Base-by-base conservation (phyloP, 2,329 filamentous ascomycete species). In the Cryphonectria radicalis region DNA sequence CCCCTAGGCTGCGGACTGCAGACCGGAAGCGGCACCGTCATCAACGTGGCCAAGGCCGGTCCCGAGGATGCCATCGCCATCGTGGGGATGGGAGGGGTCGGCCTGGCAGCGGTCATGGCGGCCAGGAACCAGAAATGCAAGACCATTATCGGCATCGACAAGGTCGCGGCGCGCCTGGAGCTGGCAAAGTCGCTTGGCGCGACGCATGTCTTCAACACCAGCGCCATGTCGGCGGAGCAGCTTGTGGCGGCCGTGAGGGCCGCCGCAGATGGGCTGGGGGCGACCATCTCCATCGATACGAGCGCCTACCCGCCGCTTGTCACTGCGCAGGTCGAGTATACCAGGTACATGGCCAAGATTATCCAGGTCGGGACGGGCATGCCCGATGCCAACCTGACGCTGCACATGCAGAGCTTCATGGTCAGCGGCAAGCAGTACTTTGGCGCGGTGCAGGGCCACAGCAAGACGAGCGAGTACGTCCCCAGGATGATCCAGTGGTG, bases 291-390 rank as follows among this genome's bases (percentile, higher is more conserved):
- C 5, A 80, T 88, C 66, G 86, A 88, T 68, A 87, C 85, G 0
- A 87, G 84, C 1, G 87, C 84, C 0, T 81, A 53, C 71, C 81
- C 55, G 72, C 87, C 70, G 77, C 68, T 72, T 4, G 70, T 87
- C 22, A 77, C 82, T 11, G 82, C 82, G 4, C 81, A 80, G 1
- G 72, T 86, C 2, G 78, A 82, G 1, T 81, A 81, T 46, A 81
- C 84, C 6, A 77, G 82, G 17, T 81, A 82, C 42, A 81, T 81
- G 70, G 86, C 85, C 1, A 84, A 83, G 72, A 80, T 87, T 37
- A 80, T 87, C 7, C 83, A 87, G 73, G 83, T 88, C 25, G 86
- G 86, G 0, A 82, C 82, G 0, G 81, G 85, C 6, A 81, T 82
- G 57, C 80, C 82, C 2, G 81, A 83, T 2, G 78, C 81, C 7